Conservation (phyloP, 2,329 filamentous ascomycete genomes). For the Penicillium expansum region DNA sequence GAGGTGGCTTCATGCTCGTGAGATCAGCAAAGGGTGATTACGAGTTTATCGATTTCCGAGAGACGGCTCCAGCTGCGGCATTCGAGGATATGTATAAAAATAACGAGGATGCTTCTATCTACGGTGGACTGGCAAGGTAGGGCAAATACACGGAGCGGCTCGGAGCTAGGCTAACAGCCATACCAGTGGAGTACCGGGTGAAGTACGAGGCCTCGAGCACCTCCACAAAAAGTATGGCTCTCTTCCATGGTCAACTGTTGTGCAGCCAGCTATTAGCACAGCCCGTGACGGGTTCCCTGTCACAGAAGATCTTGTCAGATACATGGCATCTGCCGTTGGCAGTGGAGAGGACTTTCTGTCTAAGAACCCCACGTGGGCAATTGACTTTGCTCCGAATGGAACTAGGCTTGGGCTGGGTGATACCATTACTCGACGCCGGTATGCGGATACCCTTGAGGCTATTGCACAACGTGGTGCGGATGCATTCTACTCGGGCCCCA, state of each 20-base stretch:
- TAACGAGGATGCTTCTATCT: conserved; percentile 64
- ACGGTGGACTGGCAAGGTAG: conserved; percentile 66
- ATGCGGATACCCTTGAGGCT: conserved; percentile 72
- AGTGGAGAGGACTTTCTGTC: conserved; percentile 64
- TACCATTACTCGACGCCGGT: conserved; percentile 74
- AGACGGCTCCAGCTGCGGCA: conserved; percentile 79
- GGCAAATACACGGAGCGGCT: neutral
- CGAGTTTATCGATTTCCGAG: conserved; percentile 85
- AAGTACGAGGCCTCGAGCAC: conserved; percentile 72
- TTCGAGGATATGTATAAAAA: conserved; percentile 80
- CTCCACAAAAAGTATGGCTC: conserved; percentile 63
- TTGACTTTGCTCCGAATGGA: conserved; percentile 86
- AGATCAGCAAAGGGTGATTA: conserved; percentile 70
- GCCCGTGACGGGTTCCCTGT: conserved; percentile 73
- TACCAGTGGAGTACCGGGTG: conserved; percentile 54
- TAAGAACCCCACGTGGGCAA: conserved; percentile 73
- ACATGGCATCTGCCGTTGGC: conserved; percentile 60
- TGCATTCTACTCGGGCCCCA: conserved; percentile 69
- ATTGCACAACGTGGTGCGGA: conserved; percentile 72
- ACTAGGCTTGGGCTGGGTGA: conserved; percentile 69
- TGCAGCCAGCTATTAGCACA: conserved; percentile 70
- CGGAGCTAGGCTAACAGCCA: neutral
- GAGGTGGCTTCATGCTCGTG: conserved; percentile 86
- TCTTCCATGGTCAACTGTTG: conserved; percentile 68
- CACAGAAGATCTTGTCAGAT: conserved; percentile 68